Evolutionary conservation across 306 rosid genomes (phyloP).

Genomic region (Boehmeria nivea): DNA sequence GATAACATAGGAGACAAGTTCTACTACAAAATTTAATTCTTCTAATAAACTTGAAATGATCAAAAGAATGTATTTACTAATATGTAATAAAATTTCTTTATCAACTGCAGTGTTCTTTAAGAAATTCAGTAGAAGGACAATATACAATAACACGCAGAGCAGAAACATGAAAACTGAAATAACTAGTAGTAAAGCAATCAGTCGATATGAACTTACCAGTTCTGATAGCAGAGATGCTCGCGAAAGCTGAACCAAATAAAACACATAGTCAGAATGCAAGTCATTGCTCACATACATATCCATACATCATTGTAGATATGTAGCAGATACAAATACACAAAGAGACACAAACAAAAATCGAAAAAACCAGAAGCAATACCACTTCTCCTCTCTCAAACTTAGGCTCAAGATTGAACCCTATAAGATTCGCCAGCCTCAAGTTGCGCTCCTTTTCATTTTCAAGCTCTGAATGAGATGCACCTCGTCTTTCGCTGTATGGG

Average conservation of each 20-base stretch:
- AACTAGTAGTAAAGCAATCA: neutral
- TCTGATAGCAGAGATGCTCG: slow-evolving; percentile 82
- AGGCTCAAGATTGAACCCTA: slow-evolving; percentile 82
- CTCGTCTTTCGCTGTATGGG: slow-evolving; percentile 63
- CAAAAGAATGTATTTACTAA: too few species aligned
- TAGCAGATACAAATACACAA: neutral
- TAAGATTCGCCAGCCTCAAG: slow-evolving; percentile 83
- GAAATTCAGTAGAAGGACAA: too few species aligned
- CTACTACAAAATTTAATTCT: too few species aligned
- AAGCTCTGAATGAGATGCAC: slow-evolving; percentile 79
- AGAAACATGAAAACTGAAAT: neutral
- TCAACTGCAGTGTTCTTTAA: too few species aligned
- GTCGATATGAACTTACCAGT: slow-evolving; percentile 56
- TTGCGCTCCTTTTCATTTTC: slow-evolving; percentile 90
- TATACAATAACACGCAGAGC: slow-evolving; percentile 11
- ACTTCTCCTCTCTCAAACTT: slow-evolving; percentile 82
- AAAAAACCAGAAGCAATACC: slow-evolving; percentile 39
- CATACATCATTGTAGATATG: neutral
- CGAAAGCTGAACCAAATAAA: slow-evolving; percentile 54
- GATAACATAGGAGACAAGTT: too few species aligned
- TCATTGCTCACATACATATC: neutral
- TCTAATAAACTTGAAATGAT: too few species aligned
- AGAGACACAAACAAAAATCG: neutral
- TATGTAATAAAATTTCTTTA: too few species aligned
- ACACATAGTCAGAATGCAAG: slow-evolving; percentile 12